Conservation (phyloP, 768 basidiomycete species). For the Kwoniella sp. region DNA sequence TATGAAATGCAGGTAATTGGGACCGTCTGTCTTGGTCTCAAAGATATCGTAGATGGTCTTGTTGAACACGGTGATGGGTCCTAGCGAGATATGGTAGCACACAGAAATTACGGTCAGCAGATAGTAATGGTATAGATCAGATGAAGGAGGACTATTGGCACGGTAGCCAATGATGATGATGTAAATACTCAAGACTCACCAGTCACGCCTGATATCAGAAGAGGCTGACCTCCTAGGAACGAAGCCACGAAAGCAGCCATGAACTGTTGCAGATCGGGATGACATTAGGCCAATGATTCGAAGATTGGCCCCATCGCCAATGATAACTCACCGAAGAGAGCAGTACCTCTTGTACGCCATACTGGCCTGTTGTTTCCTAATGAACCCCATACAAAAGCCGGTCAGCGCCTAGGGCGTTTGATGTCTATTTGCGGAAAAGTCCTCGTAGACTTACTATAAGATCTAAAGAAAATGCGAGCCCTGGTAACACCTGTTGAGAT, state of each 20-base stretch:
- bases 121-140: background rate
- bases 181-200: too few relatives aligned
- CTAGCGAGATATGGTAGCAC: slow-evolving; percentile 55
- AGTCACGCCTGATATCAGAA: slow-evolving; percentile 89
- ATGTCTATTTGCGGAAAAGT: background rate
- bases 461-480: slow-evolving; percentile 88
- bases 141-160: too few relatives aligned
- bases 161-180: slow-evolving; percentile 4
- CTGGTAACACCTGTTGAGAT: slow-evolving; percentile 66
- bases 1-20: slow-evolving; percentile 79
- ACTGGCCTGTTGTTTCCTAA: slow-evolving; percentile 77
- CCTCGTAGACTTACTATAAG: slow-evolving; percentile 61
- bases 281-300: too few relatives aligned
- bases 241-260: slow-evolving; percentile 89
- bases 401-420: background rate
- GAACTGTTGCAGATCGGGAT: slow-evolving; percentile 63
- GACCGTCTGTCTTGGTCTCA: slow-evolving; percentile 57
- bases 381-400: background rate
- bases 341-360: slow-evolving; percentile 86
- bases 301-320: too few relatives aligned
- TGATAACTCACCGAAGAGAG: slow-evolving; percentile 48
- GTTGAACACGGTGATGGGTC: slow-evolving; percentile 91
- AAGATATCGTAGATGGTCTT: slow-evolving; percentile 83
- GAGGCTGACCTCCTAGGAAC: slow-evolving; percentile 82
- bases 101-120: background rate